Base-by-base conservation (phyloP, 192 early-diverging fungal species). In the Phycomyces blakesleeanus region DNA sequence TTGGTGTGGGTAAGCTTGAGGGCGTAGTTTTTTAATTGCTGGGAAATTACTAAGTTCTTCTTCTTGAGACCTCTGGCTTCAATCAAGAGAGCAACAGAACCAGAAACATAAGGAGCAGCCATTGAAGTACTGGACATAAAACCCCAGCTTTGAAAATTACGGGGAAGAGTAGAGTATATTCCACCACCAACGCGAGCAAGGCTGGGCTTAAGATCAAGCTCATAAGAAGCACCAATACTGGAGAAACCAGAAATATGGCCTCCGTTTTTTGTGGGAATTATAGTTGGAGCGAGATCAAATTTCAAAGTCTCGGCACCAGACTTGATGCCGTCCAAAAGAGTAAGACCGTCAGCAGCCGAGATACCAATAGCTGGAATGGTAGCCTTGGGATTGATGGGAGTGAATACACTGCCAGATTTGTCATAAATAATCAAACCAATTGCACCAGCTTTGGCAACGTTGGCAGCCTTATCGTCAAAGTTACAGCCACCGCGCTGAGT, bases 41-140 rank as follows among this genome's bases (percentile, higher is more conserved):
- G 59, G 25, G 59, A 66, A 54, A 75, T 71, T 49, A 55, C 68
- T 6, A 21, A 15, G 21, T 47, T 55, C 41, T 59, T 61, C 24
- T 66, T 56, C 42, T 69, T 69, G 66, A 69, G 77, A 9, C 67
- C 59, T 12, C 27, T 24, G 15, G 59, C 22, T 21, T 76, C 53
- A 21, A 82, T 58, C 44, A 75, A 76, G 26, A 82, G 56, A 42
- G 83, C 83, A 44, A 80, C 59, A 5, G 71, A 58, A 3, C 94
- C 94, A 57, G 83, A 82, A 55, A 91, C 87, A 61, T 94, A 90
- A 22, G 94, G 93, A 57, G 85, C 80, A 64, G 94, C 90, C 91
- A 94, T 95, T 55, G 91, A 93, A 9, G 93, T 95, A 51, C 94
- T 93, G 40, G 92, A 93, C 75, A 94, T 91, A 52, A 60, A 5